A percentile compares a stretch with the other conserved stretches of the same genome.
Evolutionary conservation across 2,329 filamentous ascomycete genomes (phyloP).

Genomic region (Cryphonectria carpinicola): DNA sequence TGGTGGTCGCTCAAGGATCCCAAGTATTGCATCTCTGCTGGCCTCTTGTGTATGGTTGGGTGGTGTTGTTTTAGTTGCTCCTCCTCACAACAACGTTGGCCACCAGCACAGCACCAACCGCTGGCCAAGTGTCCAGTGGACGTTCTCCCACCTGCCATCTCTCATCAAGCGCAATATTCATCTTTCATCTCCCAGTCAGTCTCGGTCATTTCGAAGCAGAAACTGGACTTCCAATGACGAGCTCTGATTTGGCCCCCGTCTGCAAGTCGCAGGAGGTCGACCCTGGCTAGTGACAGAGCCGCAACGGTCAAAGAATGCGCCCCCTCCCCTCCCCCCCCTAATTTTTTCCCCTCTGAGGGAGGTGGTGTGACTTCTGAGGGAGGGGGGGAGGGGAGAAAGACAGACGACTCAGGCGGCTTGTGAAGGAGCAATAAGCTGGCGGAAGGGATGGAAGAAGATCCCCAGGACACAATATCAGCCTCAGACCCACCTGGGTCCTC

Average conservation of each 20-base stretch:
- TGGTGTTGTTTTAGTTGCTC: not conserved
- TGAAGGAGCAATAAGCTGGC: slow-evolving; percentile 15
- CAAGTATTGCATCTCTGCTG: too few species aligned
- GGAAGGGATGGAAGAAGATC: slow-evolving; percentile 7
- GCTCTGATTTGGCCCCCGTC: not conserved
- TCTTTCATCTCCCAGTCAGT: not conserved
- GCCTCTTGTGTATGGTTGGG: not conserved
- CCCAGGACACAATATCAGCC: slow-evolving; percentile 16
- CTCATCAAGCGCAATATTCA: not conserved
- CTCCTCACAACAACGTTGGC: not conserved
- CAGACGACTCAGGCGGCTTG: not conserved
- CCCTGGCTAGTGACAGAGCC: not conserved
- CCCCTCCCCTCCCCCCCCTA: not conserved
- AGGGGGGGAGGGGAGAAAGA: not conserved
- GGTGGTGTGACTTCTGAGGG: not conserved
- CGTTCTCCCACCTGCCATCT: not conserved
- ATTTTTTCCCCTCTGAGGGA: not conserved
- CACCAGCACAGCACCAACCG: not conserved
- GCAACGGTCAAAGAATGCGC: slow-evolving; percentile 15
- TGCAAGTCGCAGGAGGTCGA: slow-evolving; percentile 18
- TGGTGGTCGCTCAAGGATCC: too few species aligned
- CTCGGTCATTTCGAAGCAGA: slow-evolving; percentile 6
- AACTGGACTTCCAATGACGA: not conserved
- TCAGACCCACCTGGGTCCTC: slow-evolving; percentile 18
- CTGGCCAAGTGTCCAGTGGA: not conserved